Evolutionary conservation across 2,329 filamentous ascomycete species (phyloP).

Genomic region (Cytospora mali): DNA sequence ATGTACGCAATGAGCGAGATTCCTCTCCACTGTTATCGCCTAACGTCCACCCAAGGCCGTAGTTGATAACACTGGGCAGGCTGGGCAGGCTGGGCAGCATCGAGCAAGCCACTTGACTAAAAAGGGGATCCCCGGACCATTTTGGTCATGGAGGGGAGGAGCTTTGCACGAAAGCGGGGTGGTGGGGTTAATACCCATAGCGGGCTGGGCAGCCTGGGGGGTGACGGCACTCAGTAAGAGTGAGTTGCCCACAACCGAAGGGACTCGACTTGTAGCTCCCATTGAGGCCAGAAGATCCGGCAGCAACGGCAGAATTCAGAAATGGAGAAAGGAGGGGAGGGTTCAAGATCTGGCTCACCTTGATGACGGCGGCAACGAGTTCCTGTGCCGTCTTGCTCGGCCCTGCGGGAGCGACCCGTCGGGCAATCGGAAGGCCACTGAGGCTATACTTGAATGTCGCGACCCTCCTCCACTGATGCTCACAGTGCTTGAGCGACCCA

Average conservation of each 20-base stretch:
- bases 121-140: constrained; percentile 10
- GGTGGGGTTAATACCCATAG: constrained; percentile 15
- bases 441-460: constrained; percentile 17
- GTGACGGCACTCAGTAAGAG: no score
- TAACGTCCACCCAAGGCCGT: constrained; percentile 1
- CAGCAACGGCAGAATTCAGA: background rate
- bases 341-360: constrained; percentile 26
- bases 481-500: constrained; percentile 20
- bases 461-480: constrained; percentile 24
- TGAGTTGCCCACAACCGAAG: no score
- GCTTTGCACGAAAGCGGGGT: constrained; percentile 22
- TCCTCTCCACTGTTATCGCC: constrained; percentile 17
- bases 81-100: constrained; percentile 12
- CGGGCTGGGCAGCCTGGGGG: background rate
- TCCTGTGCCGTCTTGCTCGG: constrained; percentile 21
- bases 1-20: constrained; percentile 9
- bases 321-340: background rate
- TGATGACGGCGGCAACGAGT: constrained; percentile 19
- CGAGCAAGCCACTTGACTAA: constrained; percentile 18
- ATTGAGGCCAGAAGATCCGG: background rate
- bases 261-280: background rate
- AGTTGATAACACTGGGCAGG: constrained; percentile 7
- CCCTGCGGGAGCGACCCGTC: constrained; percentile 17
- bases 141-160: constrained; percentile 12
- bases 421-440: constrained; percentile 9